Percentiles rank a stretch among this genome's conserved stretches.
Evolutionary conservation across 192 early-diverging fungal species (phyloP).

Genomic region (Phycomyces nitens): DNA sequence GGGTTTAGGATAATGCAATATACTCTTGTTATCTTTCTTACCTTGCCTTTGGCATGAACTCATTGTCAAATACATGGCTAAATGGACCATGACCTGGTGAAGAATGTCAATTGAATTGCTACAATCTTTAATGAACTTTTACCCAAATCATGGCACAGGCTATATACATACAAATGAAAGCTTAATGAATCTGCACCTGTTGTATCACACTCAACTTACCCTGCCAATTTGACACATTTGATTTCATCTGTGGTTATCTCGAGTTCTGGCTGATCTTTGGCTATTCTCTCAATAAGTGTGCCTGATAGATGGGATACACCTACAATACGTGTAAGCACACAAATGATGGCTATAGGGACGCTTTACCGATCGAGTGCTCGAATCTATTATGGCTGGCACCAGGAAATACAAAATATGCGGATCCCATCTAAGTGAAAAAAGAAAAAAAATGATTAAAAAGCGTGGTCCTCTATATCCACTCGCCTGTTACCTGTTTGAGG

Average conservation of each 20-base stretch:
- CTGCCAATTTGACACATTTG: slow-evolving; percentile 85
- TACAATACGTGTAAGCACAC: slow-evolving; percentile 20
- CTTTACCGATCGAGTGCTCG: slow-evolving; percentile 79
- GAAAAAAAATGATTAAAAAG: background rate
- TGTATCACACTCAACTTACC: slow-evolving; percentile 33
- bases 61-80: slow-evolving; percentile 92
- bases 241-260: slow-evolving; percentile 75
- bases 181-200: background rate
- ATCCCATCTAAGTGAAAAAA: slow-evolving; percentile 51
- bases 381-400: slow-evolving; percentile 95
- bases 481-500: slow-evolving; percentile 83
- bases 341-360: background rate
- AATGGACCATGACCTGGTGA: slow-evolving; percentile 87
- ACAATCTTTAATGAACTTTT: slow-evolving; percentile 1
- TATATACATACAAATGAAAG: slow-evolving; percentile 2
- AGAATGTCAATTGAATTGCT: background rate
- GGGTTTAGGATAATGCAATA: too few relatives aligned
- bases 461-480: too few relatives aligned
- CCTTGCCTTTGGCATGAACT: slow-evolving; percentile 71
- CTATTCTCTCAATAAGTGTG: slow-evolving; percentile 65
- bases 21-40: slow-evolving; percentile 7
- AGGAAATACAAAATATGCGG: slow-evolving; percentile 87
- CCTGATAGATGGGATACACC: slow-evolving; percentile 84
- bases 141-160: slow-evolving; percentile 88
- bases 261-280: slow-evolving; percentile 73